Percentiles rank a stretch among this genome's conserved stretches.
Conservation (phyloP, 345 rosid genomes). For the Hypericum perforatum region DNA sequence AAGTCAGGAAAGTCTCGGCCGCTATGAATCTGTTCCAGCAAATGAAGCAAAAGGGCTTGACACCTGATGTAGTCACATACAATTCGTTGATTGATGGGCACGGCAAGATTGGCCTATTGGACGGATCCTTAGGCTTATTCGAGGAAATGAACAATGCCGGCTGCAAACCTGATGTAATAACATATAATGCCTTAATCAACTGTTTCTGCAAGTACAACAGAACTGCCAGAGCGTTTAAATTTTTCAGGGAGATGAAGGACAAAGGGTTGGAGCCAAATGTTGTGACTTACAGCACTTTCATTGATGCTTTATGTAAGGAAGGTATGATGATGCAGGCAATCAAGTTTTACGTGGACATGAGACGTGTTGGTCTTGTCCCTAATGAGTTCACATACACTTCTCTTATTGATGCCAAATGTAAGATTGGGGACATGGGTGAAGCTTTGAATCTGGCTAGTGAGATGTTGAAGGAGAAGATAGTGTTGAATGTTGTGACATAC, state of each 20-base stretch:
- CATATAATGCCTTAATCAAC: constrained; percentile 52
- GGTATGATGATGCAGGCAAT: constrained; percentile 56
- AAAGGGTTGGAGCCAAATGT: constrained; percentile 47
- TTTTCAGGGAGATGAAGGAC: constrained; percentile 43
- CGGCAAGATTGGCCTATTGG: constrained; percentile 48
- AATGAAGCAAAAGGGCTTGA: constrained; percentile 44
- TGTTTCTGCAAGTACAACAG: constrained; percentile 44
- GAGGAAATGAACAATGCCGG: constrained; percentile 49
- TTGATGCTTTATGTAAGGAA: constrained; percentile 63
- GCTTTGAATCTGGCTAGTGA: constrained; percentile 53
- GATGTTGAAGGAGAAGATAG: constrained; percentile 38
- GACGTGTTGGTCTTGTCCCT: constrained; percentile 47
- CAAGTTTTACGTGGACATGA: constrained; percentile 61
- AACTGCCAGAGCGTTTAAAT: constrained; percentile 37
- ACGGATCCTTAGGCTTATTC: constrained; percentile 29
- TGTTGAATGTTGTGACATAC: constrained; percentile 49
- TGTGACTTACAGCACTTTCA: constrained; percentile 53
- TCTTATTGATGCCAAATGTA: constrained; percentile 58
- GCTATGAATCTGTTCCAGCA: constrained; percentile 41
- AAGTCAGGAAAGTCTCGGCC: constrained; percentile 45
- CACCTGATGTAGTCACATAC: constrained; percentile 61
- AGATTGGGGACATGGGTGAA: constrained; percentile 34
- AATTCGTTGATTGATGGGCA: constrained; percentile 61
- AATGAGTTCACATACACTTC: constrained; percentile 65
- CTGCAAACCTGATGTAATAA: constrained; percentile 48